These are phyloP conservation scores for Botrytis deweyae DNA, from an alignment of 2,329 filamentous ascomycete species.

Conservation along the genomic window DNA sequence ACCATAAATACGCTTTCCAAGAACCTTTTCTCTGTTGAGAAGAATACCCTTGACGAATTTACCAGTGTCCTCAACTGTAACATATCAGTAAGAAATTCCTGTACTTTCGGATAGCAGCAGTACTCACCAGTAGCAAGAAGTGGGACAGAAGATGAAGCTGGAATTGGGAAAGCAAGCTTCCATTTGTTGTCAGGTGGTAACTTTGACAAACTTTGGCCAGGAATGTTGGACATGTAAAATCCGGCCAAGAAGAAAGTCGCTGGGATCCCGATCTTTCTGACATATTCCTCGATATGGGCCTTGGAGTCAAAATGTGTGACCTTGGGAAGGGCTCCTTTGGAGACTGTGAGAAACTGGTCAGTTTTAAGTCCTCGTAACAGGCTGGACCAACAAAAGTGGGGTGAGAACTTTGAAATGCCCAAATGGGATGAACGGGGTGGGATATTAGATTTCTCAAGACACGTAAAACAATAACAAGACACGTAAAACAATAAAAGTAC, in stretches of 20 bases:
- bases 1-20: constrained; percentile 47
- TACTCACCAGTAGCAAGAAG: constrained; percentile 36
- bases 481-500: neutral
- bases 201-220: constrained; percentile 32
- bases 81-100: neutral
- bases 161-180: constrained; percentile 35
- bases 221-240: constrained; percentile 53
- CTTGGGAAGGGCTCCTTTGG: constrained; percentile 43
- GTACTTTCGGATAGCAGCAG: neutral
- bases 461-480: neutral
- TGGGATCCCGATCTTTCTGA: constrained; percentile 43
- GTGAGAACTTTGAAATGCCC: neutral
- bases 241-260: constrained; percentile 51
- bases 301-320: constrained; percentile 45
- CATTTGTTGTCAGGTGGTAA: constrained; percentile 37
- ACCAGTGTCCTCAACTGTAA: constrained; percentile 38
- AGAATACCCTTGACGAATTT: constrained; percentile 40
- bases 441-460: neutral
- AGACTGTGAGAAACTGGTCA: constrained; percentile 36
- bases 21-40: constrained; percentile 40
- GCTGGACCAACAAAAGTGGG: neutral
- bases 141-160: constrained; percentile 38
- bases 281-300: constrained; percentile 41
- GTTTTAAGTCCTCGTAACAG: neutral
- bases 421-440: neutral